Percentiles rank a stretch among this genome's conserved stretches.
These are phyloP conservation scores for Cerioporus squamosus DNA, from an alignment of 1,284 basidiomycete species.

Conservation along the genomic window DNA sequence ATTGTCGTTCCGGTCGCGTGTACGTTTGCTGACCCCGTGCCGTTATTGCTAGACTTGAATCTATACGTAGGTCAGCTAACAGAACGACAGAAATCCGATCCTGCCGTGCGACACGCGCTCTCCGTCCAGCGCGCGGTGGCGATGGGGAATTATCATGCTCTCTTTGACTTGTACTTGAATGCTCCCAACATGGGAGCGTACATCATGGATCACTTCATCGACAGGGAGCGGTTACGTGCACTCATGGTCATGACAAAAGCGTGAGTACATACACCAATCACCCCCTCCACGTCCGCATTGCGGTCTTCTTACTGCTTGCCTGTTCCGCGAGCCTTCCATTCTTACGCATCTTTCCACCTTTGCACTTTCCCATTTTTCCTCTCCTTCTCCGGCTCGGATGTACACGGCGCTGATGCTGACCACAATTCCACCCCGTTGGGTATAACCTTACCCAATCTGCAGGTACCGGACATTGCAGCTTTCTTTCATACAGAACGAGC, in stretches of 20 bases:
- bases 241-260: slow-evolving; percentile 91
- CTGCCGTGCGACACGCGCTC: slow-evolving; percentile 88
- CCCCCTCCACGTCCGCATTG: neutral
- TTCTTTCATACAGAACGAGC: slow-evolving; percentile 76
- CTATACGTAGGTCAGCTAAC: slow-evolving; percentile 96
- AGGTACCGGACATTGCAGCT: slow-evolving; percentile 87
- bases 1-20: neutral
- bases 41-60: slow-evolving; percentile 77
- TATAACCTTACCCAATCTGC: slow-evolving; percentile 4
- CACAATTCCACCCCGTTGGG: neutral
- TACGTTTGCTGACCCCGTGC: neutral
- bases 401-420: neutral
- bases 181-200: slow-evolving; percentile 98
- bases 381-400: neutral
- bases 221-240: slow-evolving; percentile 88
- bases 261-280: slow-evolving; percentile 61
- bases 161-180: slow-evolving; percentile 85
- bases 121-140: slow-evolving; percentile 87
- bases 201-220: slow-evolving; percentile 99
- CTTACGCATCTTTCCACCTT: neutral
- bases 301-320: neutral
- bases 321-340: slow-evolving; percentile 1
- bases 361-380: neutral
- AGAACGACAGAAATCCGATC: slow-evolving; percentile 80
- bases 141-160: slow-evolving; percentile 92